Conservation (phyloP, 495 filamentous ascomycete species). For the Penicillium longicatenatum region DNA sequence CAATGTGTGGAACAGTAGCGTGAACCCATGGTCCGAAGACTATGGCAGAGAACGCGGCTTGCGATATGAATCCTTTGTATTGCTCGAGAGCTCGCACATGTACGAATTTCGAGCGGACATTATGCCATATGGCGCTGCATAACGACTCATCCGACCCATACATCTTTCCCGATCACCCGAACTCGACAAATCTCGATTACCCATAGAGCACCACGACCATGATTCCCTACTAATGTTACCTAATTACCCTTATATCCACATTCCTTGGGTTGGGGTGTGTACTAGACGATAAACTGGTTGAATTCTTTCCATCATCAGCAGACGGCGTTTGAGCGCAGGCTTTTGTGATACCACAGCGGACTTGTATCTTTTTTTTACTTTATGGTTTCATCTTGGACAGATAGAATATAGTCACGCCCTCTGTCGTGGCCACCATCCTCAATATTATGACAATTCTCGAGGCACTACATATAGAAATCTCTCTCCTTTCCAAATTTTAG, state of each 20-base stretch:
- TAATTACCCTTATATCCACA: not conserved
- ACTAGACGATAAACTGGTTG: not conserved
- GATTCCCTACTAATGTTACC: conserved; percentile 11
- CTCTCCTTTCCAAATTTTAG: no score
- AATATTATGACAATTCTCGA: not conserved
- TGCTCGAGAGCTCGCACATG: conserved; percentile 38
- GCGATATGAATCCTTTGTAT: conserved; percentile 44
- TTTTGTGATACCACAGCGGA: conserved; percentile 13
- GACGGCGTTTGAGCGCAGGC: conserved; percentile 11
- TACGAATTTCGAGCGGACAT: conserved; percentile 30
- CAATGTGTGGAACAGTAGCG: conserved; percentile 42
- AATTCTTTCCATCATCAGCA: conserved; percentile 2
- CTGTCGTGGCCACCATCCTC: not conserved
- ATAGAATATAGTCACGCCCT: not conserved
- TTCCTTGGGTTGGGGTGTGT: not conserved
- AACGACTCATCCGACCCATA: not conserved
- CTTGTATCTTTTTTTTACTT: not conserved
- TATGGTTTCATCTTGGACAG: not conserved
- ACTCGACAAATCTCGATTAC: not conserved
- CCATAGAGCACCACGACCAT: not conserved
- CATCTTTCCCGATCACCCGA: not conserved
- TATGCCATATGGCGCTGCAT: conserved; percentile 8
- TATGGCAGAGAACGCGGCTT: conserved; percentile 31
- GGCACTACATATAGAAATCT: no score
- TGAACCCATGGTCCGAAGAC: conserved; percentile 22